Evolutionary conservation across 352 stramenopile species (phyloP).

Genomic region (Phytophthora pini): DNA sequence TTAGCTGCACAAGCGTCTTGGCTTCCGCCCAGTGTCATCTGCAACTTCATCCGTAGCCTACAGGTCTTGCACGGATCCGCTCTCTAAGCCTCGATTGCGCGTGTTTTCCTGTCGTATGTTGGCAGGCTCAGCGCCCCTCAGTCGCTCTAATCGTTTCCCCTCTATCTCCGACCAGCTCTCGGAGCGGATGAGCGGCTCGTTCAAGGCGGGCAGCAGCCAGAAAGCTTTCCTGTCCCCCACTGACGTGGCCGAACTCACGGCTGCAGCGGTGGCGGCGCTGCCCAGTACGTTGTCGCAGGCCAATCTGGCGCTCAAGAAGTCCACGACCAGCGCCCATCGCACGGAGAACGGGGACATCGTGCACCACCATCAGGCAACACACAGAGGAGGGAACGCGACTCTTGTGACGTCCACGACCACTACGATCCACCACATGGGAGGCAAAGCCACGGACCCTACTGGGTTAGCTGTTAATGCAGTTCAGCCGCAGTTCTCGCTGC

Average conservation of each 20-base stretch:
- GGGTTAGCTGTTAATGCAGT: slow-evolving; percentile 4
- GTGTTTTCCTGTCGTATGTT: slow-evolving; percentile 25
- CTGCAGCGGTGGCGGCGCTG: slow-evolving; percentile 70
- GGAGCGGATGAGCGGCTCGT: slow-evolving; percentile 53
- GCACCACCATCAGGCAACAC: slow-evolving; percentile 79
- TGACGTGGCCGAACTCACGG: slow-evolving; percentile 80
- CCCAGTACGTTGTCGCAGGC: slow-evolving; percentile 68
- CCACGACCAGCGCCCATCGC: slow-evolving; percentile 55
- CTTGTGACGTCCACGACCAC: slow-evolving; percentile 82
- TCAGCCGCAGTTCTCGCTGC: slow-evolving; percentile 58
- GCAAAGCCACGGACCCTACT: slow-evolving; percentile 16
- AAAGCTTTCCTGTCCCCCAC: slow-evolving; percentile 80
- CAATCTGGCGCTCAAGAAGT: slow-evolving; percentile 56
- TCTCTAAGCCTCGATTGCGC: slow-evolving; percentile 28
- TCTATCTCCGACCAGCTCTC: neutral
- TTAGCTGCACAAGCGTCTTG: slow-evolving; percentile 5
- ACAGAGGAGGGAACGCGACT: slow-evolving; percentile 71
- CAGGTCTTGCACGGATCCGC: neutral
- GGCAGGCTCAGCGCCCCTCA: slow-evolving; percentile 24
- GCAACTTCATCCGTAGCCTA: neutral
- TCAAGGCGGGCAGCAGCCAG: slow-evolving; percentile 48
- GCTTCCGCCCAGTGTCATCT: slow-evolving; percentile 8
- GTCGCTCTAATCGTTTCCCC: slow-evolving; percentile 1
- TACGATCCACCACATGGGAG: slow-evolving; percentile 71
- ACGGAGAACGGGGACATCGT: slow-evolving; percentile 81